Evolutionary conservation across 805 yeast species (phyloP), one percentile per base, ranked within the genome.

Genomic region (Pachysolen tannophilus): DNA sequence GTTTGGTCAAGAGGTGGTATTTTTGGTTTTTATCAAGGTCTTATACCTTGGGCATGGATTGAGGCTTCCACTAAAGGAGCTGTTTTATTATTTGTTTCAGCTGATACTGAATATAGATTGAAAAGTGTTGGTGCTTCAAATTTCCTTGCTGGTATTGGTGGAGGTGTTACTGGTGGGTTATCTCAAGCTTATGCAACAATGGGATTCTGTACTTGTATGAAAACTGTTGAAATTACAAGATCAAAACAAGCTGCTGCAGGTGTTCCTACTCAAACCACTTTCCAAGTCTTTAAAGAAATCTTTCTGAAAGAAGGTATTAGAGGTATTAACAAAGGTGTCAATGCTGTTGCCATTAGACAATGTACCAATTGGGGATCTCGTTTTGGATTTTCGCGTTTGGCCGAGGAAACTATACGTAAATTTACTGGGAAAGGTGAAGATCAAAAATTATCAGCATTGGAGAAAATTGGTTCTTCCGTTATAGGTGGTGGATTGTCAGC

Each of bases 31-130:
- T 92, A 88, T 63, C 98, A 92, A 60, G 98, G 98, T 21, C 69
- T 92, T 55, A 88, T 90, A 45, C 98, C 98, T 31, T 92, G 98
- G 98, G 98, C 97, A 6, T 88, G 97, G 97, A 83, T 92, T 48
- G 98, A 37, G 61, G 98, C 96, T 8, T 83, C 95, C n/a, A 92
- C 98, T 25, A 92, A 92, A 60, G 98, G 98, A 57, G 97, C 97
- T 5, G 95, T 88, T 6, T 67, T 92, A 38, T 68, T 92, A 47
- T 92, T 92, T 50, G 96, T 87, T 23, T 81, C 95, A 30, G 78
- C 94, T 30, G 97, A 92, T 56, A 83, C 87, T 34, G 97, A 92
- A 61, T 85, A 84, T 58, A 72, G 71, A 32, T 75, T 79, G 49
- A 78, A 69, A 50, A 60, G 56, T 23, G 40, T 80, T 15, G 94